A percentile compares a stretch with the other conserved stretches of the same genome.
Evolutionary conservation across 1,284 basidiomycete species (phyloP).

Genomic region (Tilletia caries): DNA sequence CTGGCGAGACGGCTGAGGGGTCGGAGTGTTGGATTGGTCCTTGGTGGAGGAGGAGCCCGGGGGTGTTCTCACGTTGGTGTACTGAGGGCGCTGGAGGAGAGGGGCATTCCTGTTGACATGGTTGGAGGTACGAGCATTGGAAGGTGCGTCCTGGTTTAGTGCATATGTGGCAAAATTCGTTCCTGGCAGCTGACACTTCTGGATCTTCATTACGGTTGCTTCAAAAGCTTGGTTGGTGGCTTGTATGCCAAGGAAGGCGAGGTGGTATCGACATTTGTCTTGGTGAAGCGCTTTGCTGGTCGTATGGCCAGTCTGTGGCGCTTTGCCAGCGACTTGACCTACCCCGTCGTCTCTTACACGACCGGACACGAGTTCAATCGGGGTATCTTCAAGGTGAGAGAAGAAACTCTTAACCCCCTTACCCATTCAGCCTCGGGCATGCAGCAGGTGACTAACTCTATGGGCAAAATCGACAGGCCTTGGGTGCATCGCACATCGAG

Average conservation of each 20-base stretch:
- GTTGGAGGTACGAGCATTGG: conserved; percentile 81
- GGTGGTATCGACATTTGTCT: conserved; percentile 75
- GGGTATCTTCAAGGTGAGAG: conserved; percentile 31
- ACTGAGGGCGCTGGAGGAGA: conserved; percentile 84
- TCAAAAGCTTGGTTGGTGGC: conserved; percentile 72
- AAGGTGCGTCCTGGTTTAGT: conserved; percentile 11
- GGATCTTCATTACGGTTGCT: background rate
- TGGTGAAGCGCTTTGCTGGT: conserved; percentile 86
- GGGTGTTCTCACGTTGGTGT: conserved; percentile 90
- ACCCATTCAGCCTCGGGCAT: too few species aligned
- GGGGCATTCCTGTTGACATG: conserved; percentile 87
- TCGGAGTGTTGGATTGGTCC: conserved; percentile 85
- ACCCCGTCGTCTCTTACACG: conserved; percentile 94
- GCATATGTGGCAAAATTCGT: background rate
- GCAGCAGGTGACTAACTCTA: background rate
- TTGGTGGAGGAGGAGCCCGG: conserved; percentile 92
- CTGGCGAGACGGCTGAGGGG: conserved; percentile 87
- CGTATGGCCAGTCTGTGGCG: conserved; percentile 92
- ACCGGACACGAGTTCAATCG: conserved; percentile 64
- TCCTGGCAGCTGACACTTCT: background rate
- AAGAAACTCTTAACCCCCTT: too few species aligned
- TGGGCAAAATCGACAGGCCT: too few species aligned
- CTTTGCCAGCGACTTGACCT: conserved; percentile 89
- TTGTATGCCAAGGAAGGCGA: conserved; percentile 92
- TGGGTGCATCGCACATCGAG: conserved; percentile 92